Evolutionary conservation across 2,329 filamentous ascomycete genomes (phyloP).

Genomic region (Drechmeria coniospora): DNA sequence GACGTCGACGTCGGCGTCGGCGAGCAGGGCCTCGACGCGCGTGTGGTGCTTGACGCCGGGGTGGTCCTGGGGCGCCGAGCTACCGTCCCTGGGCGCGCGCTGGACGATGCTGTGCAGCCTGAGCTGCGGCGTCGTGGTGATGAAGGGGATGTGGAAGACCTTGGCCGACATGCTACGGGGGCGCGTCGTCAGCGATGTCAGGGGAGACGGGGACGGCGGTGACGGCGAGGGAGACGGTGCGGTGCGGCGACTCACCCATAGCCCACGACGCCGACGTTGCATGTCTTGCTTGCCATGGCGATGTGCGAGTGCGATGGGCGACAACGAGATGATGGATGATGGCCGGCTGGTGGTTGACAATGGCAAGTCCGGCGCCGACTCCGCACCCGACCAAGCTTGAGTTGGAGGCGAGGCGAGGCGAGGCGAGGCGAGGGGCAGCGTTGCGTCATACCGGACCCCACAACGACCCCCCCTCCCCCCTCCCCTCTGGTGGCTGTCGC

Average conservation of each 20-base stretch:
- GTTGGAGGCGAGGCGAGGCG: no score
- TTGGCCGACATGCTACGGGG: slow-evolving; percentile 46
- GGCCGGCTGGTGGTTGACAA: neutral
- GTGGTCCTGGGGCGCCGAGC: slow-evolving; percentile 55
- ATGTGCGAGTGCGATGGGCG: neutral
- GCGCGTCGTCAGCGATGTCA: slow-evolving; percentile 5
- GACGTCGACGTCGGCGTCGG: slow-evolving; percentile 50
- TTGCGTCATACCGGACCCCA: no score
- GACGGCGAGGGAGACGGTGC: neutral
- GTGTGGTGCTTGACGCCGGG: slow-evolving; percentile 50
- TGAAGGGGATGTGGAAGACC: slow-evolving; percentile 71
- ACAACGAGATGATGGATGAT: neutral
- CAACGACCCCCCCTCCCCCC: no score
- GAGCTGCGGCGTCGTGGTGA: slow-evolving; percentile 47
- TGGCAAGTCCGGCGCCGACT: neutral
- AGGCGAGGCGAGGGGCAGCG: neutral
- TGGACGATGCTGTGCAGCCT: slow-evolving; percentile 64
- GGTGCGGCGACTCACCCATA: slow-evolving; percentile 26
- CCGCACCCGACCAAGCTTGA: neutral
- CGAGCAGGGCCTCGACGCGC: slow-evolving; percentile 44
- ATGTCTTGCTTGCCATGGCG: slow-evolving; percentile 21
- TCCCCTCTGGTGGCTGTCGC: neutral
- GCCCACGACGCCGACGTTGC: slow-evolving; percentile 35
- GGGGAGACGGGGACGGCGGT: slow-evolving; percentile 3
- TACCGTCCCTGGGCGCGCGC: slow-evolving; percentile 45